Base-by-base conservation (phyloP, 257 asterid species). In the Cruciata laevipes region DNA sequence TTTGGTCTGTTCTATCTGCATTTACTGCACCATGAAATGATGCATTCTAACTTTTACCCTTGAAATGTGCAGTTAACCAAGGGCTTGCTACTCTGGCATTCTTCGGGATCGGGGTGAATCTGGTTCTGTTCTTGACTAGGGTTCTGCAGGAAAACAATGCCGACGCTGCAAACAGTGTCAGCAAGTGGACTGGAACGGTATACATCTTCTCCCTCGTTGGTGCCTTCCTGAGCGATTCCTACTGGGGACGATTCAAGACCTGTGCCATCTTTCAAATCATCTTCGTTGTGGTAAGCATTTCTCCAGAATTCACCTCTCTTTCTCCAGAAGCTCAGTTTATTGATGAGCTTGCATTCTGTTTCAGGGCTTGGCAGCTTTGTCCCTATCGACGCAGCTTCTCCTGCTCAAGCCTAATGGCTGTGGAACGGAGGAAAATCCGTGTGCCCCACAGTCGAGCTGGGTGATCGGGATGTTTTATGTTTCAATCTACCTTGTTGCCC, bases 111-210 rank as follows among this genome's bases (percentile, higher is more conserved):
- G 98, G 98, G 40, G 96, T 92, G 78, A 92, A 92, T 84, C 75
- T 93, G 69, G 99, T 93, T 66, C 71, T 93, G 69, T 94, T 94
- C 81, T 85, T 90, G 5, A 94, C 99, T 1, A 81, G 96, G 53
- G 97, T 90, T 47, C 70, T 94, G 69, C 87, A 86, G 60, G 86
- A 90, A 69, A 79, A 83, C 85, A 92, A 89, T 49, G 98, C 97
- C 6, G 91, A 84, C 16, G 98, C 97, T 3, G 98, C 98, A 7
- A 92, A 92, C 72, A 86, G 82, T 32, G 98, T 92, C 4, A 91
- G 98, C 91, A 87, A 85, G 79, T 91, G 96, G 98, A 91, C 98
- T 1, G 98, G 98, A 31, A 92, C 98, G 3, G 97, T 92, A 53
- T 92, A 92, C 71, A 87, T 92, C 37, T 92, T 88, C 95, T 92